These are phyloP conservation scores for Albatrellus ellisii DNA, from an alignment of 768 basidiomycete genomes.

Conservation along the genomic window DNA sequence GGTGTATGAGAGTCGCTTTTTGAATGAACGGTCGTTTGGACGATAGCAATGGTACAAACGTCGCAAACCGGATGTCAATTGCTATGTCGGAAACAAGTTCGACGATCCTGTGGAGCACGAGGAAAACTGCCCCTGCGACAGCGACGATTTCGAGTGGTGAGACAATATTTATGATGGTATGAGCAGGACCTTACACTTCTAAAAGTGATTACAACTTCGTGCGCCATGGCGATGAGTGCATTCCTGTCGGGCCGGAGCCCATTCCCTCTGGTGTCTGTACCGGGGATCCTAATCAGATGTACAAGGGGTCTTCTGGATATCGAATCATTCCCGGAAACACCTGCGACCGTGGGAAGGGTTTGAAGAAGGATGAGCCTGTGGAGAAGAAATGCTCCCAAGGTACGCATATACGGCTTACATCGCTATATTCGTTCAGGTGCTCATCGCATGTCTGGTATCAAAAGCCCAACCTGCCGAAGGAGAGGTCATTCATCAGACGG, in stretches of 20 bases:
- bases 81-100: slow-evolving; percentile 88
- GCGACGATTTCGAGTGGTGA: slow-evolving; percentile 91
- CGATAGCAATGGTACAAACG: slow-evolving; percentile 86
- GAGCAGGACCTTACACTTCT: background rate
- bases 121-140: slow-evolving; percentile 71
- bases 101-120: slow-evolving; percentile 74
- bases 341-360: slow-evolving; percentile 47
- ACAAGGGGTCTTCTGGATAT: slow-evolving; percentile 85
- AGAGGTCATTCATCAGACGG: slow-evolving; percentile 59
- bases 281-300: slow-evolving; percentile 39
- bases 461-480: slow-evolving; percentile 75
- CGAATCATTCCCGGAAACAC: slow-evolving; percentile 88
- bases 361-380: slow-evolving; percentile 53
- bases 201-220: slow-evolving; percentile 86
- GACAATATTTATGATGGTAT: slow-evolving; percentile 4
- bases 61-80: slow-evolving; percentile 70
- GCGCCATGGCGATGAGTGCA: slow-evolving; percentile 59
- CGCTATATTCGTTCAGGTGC: background rate
- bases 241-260: slow-evolving; percentile 78
- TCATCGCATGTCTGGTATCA: background rate
- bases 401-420: slow-evolving; percentile 20
- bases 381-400: slow-evolving; percentile 72
- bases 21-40: background rate
- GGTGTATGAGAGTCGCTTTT: background rate
- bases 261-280: slow-evolving; percentile 66